These are phyloP conservation scores for Fraxinus americana DNA, from an alignment of 257 asterid genomes.

Conservation along the genomic window DNA sequence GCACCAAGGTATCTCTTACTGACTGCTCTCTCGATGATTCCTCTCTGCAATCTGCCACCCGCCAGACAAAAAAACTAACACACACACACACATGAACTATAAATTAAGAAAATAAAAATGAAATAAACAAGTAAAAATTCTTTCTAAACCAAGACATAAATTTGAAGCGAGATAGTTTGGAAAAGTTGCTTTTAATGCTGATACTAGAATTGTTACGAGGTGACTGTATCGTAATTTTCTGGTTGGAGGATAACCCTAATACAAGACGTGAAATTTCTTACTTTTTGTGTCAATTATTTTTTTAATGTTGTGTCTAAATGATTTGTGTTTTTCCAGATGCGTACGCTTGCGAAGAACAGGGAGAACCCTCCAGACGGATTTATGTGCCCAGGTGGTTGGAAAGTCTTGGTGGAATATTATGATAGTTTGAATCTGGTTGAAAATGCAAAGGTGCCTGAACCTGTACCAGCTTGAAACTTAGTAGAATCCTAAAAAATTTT, in stretches of 20 bases:
- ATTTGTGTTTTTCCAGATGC: conserved; percentile 39
- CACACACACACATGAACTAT: background rate
- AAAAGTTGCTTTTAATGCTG: background rate
- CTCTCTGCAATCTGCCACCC: background rate
- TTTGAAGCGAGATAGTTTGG: background rate
- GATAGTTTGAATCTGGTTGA: conserved; percentile 42
- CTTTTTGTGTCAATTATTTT: no score
- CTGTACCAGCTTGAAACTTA: conserved; percentile 33
- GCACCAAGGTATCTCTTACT: conserved; percentile 72
- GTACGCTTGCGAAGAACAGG: conserved; percentile 53
- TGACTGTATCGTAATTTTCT: background rate
- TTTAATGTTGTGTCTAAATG: background rate
- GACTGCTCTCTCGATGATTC: background rate
- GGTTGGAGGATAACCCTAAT: no score
- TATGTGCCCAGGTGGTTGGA: conserved; percentile 64
- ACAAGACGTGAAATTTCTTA: background rate
- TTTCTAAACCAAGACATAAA: background rate
- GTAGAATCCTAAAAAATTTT: background rate
- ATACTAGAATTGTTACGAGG: background rate
- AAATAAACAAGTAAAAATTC: background rate
- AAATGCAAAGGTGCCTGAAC: conserved; percentile 32
- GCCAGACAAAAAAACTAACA: background rate
- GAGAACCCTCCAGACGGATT: conserved; percentile 62
- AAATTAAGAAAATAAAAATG: background rate
- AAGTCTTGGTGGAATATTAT: conserved; percentile 56